Evolutionary conservation across 2,329 filamentous ascomycete species (phyloP), one percentile per base, ranked within the genome.

Genomic region (Didymosphaeria variabile): DNA sequence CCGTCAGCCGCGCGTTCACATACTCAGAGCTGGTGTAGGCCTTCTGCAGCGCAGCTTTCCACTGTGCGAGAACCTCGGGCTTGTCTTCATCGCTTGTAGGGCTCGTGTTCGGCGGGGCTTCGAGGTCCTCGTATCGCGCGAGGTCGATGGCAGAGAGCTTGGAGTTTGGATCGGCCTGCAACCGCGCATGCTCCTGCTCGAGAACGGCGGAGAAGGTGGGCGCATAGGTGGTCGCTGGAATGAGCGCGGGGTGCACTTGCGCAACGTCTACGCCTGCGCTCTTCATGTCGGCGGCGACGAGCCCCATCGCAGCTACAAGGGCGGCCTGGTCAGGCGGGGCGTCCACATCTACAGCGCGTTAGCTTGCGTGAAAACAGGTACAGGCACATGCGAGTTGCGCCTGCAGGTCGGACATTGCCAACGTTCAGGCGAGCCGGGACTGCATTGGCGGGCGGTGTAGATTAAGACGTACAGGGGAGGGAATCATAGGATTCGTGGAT

Each of bases 101-200:
- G 44, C 72, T 58, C 4, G 81, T 77, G 57, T 78, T 73, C 44
- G 80, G 80, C 15, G 86, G 83, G 36, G 86, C 79, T 21, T 91
- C 87, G 38, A 92, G 87, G 2, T 89, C 87, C 79, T 97, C 92
- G 85, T 98, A 98, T 68, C 94, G 92, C 46, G 86, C 82, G 19
- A 93, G 83, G 77, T 97, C 91, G 70, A 97, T 88, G 57, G 87
- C 86, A 0, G 79, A 76, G 1, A 89, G 85, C n/a, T 84, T 75
- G 34, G 77, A 79, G 1, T 72, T 65, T 5, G 74, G 59, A 58
- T 85, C 82, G n/a, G 83, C 74, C 47, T 87, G 82, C 61, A 94
- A 83, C 66, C 92, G 91, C 21, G 82, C 80, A 64, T 94, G 84
- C 72, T 97, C 93, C 68, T 86, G 76, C 67, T 85, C 73, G 42